Evolutionary conservation across 2,329 filamentous ascomycete species (phyloP), one percentile per base, ranked within the genome.

Genomic region (Colletotrichum chrysophilum): DNA sequence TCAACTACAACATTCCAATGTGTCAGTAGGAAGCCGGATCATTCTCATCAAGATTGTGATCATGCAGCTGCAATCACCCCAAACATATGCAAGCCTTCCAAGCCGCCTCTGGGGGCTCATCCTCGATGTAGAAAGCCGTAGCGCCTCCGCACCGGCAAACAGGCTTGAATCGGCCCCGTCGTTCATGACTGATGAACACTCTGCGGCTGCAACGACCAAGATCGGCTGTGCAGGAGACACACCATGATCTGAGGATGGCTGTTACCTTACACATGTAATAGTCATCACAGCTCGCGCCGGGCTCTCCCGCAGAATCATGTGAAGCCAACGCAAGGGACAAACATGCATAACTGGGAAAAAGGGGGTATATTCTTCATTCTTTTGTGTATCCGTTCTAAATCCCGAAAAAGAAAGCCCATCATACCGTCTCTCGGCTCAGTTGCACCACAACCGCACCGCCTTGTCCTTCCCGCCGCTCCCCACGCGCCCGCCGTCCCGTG

Each of bases 401-500:
- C 48, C 69, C 55, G 43, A 70, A 70, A 64, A 56, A 8, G 43
- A 26, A 26, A 58, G 26, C 18, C 55, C 55, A 28, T 14, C 13
- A 18, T 24, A 30, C 65, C 28, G 18, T n/a, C 6, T 5, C 14
- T 21, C 28, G n/a, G 28, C 38, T 81, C 86, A 94, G 82, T 93
- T 91, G 79, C 91, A 88, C 92, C 92, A 94, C 56, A 93, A 84
- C 78, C 92, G 87, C 24, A 94, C 91, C 4, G 92, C 92, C 84
- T 98, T 98, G 84, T 99, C 97, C 83, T 96, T 96, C 12, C 97
- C 97, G 70, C 96, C 97, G 83, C 96, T 98, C 21, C 93, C 96
- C 18, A 98, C 96, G 79, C 93, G 93, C 79, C 95, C 91, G 10
- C 97, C 97, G 83, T 98, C 96, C 26, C 74, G 18, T 1, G 95